phyloP scores from a whole-genome alignment of 805 yeast genomes.

The Candida maris region DNA sequence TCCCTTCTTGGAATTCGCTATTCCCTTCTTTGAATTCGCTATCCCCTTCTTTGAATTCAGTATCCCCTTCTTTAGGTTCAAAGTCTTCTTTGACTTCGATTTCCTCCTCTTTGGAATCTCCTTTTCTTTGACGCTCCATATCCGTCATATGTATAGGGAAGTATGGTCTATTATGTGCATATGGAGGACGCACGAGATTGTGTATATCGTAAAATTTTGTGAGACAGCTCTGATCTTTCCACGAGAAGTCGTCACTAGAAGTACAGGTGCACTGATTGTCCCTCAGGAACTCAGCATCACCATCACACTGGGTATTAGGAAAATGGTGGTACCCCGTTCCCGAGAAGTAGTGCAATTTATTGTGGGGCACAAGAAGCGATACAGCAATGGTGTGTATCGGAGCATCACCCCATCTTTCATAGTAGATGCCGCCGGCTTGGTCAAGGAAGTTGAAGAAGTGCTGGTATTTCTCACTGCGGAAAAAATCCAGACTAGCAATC shows the following conservation, averaged over 20 bases:
- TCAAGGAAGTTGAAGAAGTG: constrained; percentile 58
- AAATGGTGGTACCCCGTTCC: constrained; percentile 54
- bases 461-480: constrained; percentile 51
- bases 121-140: not conserved
- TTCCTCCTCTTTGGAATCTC: constrained; percentile 4
- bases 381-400: constrained; percentile 32
- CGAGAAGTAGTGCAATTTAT: constrained; percentile 36
- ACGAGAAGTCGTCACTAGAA: constrained; percentile 45
- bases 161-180: constrained; percentile 23
- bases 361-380: constrained; percentile 27
- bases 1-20: too few relatives aligned
- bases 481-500: constrained; percentile 55
- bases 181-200: constrained; percentile 25
- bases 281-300: constrained; percentile 40
- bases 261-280: constrained; percentile 51
- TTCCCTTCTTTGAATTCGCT: too few relatives aligned
- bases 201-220: constrained; percentile 40
- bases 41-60: too few relatives aligned
- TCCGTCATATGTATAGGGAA: constrained; percentile 26
- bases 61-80: constrained; percentile 3
- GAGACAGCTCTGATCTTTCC: constrained; percentile 48
- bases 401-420: constrained; percentile 60
- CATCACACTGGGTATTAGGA: constrained; percentile 61
- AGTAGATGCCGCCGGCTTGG: constrained; percentile 60
- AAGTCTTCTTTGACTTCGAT: constrained; percentile 2